Evolutionary conservation across 257 asterid genomes (phyloP).

Genomic region (Capsicum baccatum): DNA sequence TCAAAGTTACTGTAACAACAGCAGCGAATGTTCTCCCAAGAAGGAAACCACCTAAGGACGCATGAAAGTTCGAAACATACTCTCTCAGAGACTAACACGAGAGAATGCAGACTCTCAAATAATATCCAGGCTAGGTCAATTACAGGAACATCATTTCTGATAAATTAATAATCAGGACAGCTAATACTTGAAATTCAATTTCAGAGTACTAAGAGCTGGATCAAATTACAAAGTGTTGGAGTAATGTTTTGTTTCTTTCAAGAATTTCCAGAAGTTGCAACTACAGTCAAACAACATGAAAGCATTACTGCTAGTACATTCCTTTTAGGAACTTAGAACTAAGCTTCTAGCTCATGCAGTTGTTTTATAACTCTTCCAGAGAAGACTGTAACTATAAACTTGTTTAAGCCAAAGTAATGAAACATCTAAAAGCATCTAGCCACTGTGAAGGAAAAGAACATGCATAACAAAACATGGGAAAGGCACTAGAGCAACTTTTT

Average conservation of each 20-base stretch:
- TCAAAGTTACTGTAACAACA: conserved; percentile 49
- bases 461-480: background rate
- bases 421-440: conserved; percentile 9
- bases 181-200: background rate
- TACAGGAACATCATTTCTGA: conserved; percentile 12
- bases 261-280: background rate
- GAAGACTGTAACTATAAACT: background rate
- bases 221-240: background rate
- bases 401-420: background rate
- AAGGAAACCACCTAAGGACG: conserved; percentile 51
- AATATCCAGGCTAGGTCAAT: too few relatives aligned
- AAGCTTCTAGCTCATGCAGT: background rate
- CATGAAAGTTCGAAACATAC: background rate
- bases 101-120: background rate
- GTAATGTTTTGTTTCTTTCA: background rate
- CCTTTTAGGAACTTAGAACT: background rate
- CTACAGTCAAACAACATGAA: background rate
- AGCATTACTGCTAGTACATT: background rate
- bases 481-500: background rate
- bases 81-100: conserved; percentile 15
- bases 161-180: background rate
- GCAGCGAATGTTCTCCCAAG: conserved; percentile 58
- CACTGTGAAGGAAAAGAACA: background rate
- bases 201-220: background rate
- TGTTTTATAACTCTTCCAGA: background rate